phyloP scores from a whole-genome alignment of 2,329 filamentous ascomycete genomes.

The Parafenestella ontariensis region DNA sequence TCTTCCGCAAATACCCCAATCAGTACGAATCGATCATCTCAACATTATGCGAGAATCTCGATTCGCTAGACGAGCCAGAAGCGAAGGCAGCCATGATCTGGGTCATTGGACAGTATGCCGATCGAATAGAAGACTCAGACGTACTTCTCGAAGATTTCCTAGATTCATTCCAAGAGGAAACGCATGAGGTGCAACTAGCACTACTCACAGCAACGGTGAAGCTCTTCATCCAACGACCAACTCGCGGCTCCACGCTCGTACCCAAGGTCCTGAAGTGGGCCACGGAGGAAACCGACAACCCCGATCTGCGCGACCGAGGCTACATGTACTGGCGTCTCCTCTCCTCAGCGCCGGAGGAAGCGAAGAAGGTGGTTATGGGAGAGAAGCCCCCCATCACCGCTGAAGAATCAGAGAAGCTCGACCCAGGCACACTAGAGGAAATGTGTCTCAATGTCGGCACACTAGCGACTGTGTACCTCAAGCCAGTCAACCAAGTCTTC shows the following conservation, averaged over 20 bases:
- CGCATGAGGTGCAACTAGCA: conserved; percentile 93
- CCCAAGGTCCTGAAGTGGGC: conserved; percentile 98
- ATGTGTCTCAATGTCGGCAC: conserved; percentile 97
- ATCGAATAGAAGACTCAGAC: conserved; percentile 96
- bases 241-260: conserved; percentile 90
- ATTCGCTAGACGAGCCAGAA: conserved; percentile 95
- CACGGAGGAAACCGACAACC: conserved; percentile 98
- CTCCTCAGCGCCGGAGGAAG: conserved; percentile 86
- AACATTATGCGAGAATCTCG: conserved; percentile 92
- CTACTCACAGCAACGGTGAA: conserved; percentile 96
- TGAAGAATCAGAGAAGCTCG: conserved; percentile 86
- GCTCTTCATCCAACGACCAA: conserved; percentile 95
- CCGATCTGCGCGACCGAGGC: conserved; percentile 90
- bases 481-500: conserved; percentile 97
- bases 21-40: conserved; percentile 98
- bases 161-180: conserved; percentile 91
- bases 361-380: conserved; percentile 92
- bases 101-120: conserved; percentile 98
- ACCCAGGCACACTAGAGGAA: conserved; percentile 89
- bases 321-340: conserved; percentile 99
- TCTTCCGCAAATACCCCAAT: conserved; percentile 98
- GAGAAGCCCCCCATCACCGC: conserved; percentile 96
- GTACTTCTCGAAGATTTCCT: conserved; percentile 93
- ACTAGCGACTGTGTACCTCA: conserved; percentile 94
- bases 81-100: conserved; percentile 99